Percentiles rank a stretch among this genome's conserved stretches.
Conservation (phyloP, 257 asterid species). For the Sherardia arvensis region DNA sequence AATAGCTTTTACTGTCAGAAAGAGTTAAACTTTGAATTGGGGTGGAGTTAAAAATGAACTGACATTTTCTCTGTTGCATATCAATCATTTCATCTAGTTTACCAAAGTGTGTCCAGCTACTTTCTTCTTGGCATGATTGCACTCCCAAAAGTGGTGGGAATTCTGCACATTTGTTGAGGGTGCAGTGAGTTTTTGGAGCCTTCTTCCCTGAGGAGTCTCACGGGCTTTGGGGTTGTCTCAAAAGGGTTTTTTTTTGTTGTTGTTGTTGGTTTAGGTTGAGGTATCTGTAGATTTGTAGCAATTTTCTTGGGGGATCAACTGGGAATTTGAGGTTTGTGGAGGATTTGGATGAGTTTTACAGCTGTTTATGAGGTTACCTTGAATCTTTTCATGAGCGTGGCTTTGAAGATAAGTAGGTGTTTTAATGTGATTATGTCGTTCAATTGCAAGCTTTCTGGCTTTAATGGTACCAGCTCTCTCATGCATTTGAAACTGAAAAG, state of each 20-base stretch:
- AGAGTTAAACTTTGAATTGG: constrained; percentile 11
- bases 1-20: constrained; percentile 18
- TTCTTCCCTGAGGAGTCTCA: constrained; percentile 18
- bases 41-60: constrained; percentile 13
- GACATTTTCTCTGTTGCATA: constrained; percentile 19
- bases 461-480: constrained; percentile 23
- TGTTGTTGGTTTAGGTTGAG: constrained; percentile 7
- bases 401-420: constrained; percentile 34
- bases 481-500: constrained; percentile 28
- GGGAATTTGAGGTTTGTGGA: constrained; percentile 6
- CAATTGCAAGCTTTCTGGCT: constrained; percentile 22
- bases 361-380: constrained; percentile 20
- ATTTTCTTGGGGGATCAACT: background rate
- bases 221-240: constrained; percentile 14
- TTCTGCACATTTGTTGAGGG: constrained; percentile 8
- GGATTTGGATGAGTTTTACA: constrained; percentile 22
- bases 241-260: constrained; percentile 7
- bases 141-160: constrained; percentile 21
- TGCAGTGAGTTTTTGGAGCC: constrained; percentile 5
- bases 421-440: constrained; percentile 43
- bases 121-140: constrained; percentile 39
- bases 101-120: constrained; percentile 18
- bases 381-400: constrained; percentile 17
- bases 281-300: constrained; percentile 10
- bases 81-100: constrained; percentile 27